These are phyloP conservation scores for Neltuma alba DNA, from an alignment of 306 rosid species.

Conservation along the genomic window DNA sequence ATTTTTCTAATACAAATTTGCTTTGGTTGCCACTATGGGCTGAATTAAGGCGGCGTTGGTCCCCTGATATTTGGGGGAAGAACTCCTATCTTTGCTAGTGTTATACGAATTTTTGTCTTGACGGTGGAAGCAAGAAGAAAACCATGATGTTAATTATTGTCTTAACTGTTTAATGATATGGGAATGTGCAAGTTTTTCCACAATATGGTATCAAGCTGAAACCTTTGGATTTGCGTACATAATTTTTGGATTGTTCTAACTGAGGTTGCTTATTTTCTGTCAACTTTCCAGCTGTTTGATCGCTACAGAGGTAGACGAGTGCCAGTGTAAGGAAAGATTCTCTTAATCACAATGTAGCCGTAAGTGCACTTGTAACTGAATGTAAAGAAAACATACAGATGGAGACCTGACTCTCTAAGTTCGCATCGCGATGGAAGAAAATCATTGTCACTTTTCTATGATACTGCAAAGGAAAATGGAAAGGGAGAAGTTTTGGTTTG, in stretches of 20 bases:
- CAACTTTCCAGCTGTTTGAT: constrained; percentile 71
- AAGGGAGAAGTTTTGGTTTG: constrained; percentile 32
- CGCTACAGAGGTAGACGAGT: constrained; percentile 84
- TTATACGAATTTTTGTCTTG: background rate
- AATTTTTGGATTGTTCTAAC: constrained; percentile 17
- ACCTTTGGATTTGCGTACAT: constrained; percentile 10
- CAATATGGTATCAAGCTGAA: constrained; percentile 13
- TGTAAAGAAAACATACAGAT: constrained; percentile 56
- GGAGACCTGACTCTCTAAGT: constrained; percentile 34
- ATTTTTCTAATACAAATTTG: background rate
- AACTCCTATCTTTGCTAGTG: background rate
- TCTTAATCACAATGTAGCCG: constrained; percentile 33
- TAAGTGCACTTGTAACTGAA: constrained; percentile 48
- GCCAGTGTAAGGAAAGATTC: constrained; percentile 66
- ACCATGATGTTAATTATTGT: background rate
- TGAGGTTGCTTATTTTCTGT: constrained; percentile 23
- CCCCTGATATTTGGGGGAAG: background rate
- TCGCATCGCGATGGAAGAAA: constrained; percentile 38
- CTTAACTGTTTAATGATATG: background rate
- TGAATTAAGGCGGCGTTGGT: background rate
- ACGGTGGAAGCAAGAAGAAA: background rate
- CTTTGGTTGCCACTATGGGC: background rate
- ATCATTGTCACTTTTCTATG: constrained; percentile 29
- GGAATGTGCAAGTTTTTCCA: background rate
- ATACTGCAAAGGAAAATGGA: constrained; percentile 22